phyloP scores from a whole-genome alignment of 1,139 yeast genomes.

The Citeromyces hawaiiensis region DNA sequence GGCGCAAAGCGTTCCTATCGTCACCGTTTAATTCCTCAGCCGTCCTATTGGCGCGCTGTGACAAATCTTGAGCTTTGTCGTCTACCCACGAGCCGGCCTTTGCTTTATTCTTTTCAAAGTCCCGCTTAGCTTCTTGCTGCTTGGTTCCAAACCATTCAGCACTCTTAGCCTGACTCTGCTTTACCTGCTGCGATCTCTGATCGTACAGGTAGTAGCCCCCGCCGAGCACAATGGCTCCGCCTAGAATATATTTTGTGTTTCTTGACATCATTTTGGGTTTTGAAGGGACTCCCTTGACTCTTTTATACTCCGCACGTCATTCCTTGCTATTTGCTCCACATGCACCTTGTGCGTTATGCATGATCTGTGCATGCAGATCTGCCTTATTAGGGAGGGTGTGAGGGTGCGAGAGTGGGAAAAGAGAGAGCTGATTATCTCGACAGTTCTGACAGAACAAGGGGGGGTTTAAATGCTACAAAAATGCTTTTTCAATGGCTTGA shows the following conservation, averaged over 20 bases:
- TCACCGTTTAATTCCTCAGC: background rate
- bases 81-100: conserved; percentile 20
- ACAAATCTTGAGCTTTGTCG: conserved; percentile 22
- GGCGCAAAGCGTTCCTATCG: background rate
- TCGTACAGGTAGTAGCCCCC: conserved; percentile 23
- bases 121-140: conserved; percentile 11
- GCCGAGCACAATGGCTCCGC: conserved; percentile 22
- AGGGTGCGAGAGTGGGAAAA: too few relatives aligned
- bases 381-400: too few relatives aligned
- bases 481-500: too few relatives aligned
- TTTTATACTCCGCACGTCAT: background rate
- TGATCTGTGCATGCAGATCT: background rate
- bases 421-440: too few relatives aligned
- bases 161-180: conserved; percentile 6
- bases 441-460: too few relatives aligned
- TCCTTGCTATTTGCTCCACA: conserved; percentile 1
- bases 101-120: background rate
- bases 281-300: background rate
- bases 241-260: conserved; percentile 11
- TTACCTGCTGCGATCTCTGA: conserved; percentile 10
- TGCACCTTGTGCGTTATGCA: background rate
- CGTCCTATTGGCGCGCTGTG: conserved; percentile 10
- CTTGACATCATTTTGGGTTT: conserved; percentile 1
- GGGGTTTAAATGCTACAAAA: too few relatives aligned
- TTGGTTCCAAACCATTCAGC: conserved; percentile 9